Evolutionary conservation across 1,284 basidiomycete genomes (phyloP), one percentile per base, ranked within the genome.

Genomic region (Sporisorium exsertum): DNA sequence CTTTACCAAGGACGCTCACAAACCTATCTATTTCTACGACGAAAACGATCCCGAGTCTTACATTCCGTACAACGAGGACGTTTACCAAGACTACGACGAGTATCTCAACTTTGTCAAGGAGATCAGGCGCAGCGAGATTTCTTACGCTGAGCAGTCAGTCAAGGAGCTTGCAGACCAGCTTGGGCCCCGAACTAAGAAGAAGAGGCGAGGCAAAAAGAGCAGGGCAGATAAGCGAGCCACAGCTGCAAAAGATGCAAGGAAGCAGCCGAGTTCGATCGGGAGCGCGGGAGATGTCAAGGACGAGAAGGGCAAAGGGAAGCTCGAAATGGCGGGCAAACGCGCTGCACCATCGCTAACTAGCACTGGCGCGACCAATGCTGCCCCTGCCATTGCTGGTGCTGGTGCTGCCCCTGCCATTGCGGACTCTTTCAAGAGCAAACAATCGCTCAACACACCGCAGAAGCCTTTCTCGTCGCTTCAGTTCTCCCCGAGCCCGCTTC

Each of bases 301-400:
- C 15, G 33, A 33, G 33, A 55, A 45, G 53, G 53, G 53, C 13
- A 55, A 55, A 18, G 43, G 6, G n/a, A 56, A 56, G 42, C 13
- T n/a, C 22, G 20, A 22, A 32, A 27, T n/a, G 54, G 7, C 27
- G 32, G 13, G 4, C 20, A 10, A 6, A 27, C 8, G 26, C 24
- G 6, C 27, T 20, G 10, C n/a, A 51, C 3, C 16, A 1, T 24
- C 50, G 32, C n/a, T 13, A 10, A 33, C 32, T 12, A 24, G 27
- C 49, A 9, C 49, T 29, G 18, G 8, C 12, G 18, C 5, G 15
- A n/a, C 16, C n/a, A 22, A 18, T 4, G 15, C 16, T 22, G 32
- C 32, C 3, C 32, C 1, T 12, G n/a, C 22, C 5, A 13, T 24
- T 46, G 5, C 45, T 22, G 45, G 9, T 12, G 6, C 32, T 32